phyloP scores from a whole-genome alignment of 2,329 filamentous ascomycete genomes.

The Xylaria digitata region DNA sequence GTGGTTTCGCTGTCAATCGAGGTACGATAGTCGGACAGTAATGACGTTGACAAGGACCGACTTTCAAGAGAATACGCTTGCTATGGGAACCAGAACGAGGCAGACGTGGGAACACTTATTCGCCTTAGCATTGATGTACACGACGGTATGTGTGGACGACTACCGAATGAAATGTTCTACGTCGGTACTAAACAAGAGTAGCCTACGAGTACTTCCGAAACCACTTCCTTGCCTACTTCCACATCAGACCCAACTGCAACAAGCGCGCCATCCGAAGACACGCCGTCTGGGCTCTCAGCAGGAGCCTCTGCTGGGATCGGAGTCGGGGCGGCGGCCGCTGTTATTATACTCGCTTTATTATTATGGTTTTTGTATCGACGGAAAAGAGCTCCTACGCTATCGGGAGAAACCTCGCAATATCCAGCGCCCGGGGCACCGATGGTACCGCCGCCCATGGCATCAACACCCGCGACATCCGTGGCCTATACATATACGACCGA shows the following conservation, averaged over 20 bases:
- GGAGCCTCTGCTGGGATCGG: conserved; percentile 33
- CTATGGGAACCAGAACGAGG: conserved; percentile 10
- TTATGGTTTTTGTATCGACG: conserved; percentile 34
- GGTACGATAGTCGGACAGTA: conserved; percentile 5
- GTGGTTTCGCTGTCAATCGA: conserved; percentile 39
- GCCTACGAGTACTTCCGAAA: conserved; percentile 16
- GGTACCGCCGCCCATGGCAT: neutral
- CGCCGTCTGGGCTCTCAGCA: conserved; percentile 18
- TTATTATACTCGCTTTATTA: conserved; percentile 28
- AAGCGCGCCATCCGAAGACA: neutral
- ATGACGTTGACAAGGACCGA: conserved; percentile 35
- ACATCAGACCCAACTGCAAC: conserved; percentile 12
- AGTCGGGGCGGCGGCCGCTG: conserved; percentile 15
- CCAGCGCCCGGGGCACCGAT: neutral
- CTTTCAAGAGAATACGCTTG: conserved; percentile 22
- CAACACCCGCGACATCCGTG: neutral
- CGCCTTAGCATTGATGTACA: conserved; percentile 41
- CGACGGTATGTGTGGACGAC: conserved; percentile 30
- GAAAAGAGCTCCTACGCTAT: conserved; percentile 2
- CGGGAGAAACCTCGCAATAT: neutral
- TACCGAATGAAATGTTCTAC: neutral
- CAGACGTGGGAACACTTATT: conserved; percentile 31
- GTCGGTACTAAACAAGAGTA: conserved; percentile 12
- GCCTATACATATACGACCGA: neutral
- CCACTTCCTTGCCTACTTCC: conserved; percentile 18